Conservation (phyloP, 2,329 filamentous ascomycete species). For the Leptodontidium sp. region DNA sequence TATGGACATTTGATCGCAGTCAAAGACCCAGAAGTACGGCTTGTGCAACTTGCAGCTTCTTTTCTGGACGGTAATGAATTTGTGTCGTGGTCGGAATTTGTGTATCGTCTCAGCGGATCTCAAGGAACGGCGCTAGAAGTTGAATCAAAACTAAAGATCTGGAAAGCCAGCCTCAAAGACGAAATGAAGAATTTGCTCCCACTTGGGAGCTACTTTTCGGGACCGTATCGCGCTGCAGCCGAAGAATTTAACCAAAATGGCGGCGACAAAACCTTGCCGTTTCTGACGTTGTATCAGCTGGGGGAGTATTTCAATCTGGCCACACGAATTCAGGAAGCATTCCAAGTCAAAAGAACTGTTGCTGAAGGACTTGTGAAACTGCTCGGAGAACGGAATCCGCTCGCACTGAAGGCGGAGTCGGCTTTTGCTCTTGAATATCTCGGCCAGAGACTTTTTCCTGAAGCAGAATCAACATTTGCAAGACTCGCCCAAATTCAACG, state of each 20-base stretch:
- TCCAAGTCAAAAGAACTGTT: slow-evolving; percentile 6
- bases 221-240: slow-evolving; percentile 1
- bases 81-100: slow-evolving; percentile 5
- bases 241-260: background rate
- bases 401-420: slow-evolving; percentile 1
- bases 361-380: background rate
- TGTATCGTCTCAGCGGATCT: background rate
- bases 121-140: slow-evolving; percentile 2
- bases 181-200: background rate
- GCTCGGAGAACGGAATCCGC: slow-evolving; percentile 1
- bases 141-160: background rate
- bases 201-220: background rate
- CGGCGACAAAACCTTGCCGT: slow-evolving; percentile 1
- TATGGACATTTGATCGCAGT: background rate
- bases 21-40: background rate
- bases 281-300: background rate
- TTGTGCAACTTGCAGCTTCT: background rate
- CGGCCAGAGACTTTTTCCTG: background rate
- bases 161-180: background rate
- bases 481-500: slow-evolving; percentile 6
- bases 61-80: background rate
- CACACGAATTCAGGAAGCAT: background rate
- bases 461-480: background rate
- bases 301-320: background rate
- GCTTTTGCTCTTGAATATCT: slow-evolving; percentile 5